Percentiles rank a stretch among this genome's conserved stretches.
Evolutionary conservation across 2,329 filamentous ascomycete species (phyloP).

Genomic region (Penicillium digitatum): DNA sequence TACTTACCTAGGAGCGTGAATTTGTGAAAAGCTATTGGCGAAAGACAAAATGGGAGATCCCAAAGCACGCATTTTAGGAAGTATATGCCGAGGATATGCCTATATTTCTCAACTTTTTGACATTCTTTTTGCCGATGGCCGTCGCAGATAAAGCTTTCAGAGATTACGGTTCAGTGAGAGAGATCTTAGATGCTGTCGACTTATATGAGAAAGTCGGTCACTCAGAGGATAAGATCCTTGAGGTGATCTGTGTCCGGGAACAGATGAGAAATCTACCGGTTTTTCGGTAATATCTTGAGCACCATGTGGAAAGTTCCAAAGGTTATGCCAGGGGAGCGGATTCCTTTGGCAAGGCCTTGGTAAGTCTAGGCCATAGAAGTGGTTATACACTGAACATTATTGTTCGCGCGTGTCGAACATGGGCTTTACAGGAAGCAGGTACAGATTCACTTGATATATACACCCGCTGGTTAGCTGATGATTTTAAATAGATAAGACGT

Average conservation of each 20-base stretch:
- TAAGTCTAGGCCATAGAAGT: conserved; percentile 9
- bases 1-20: conserved; percentile 15
- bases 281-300: conserved; percentile 11
- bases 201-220: not conserved
- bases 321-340: conserved; percentile 6
- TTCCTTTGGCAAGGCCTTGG: conserved; percentile 14
- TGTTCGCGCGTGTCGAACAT: conserved; percentile 10
- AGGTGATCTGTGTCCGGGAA: conserved; percentile 9
- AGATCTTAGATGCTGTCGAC: conserved; percentile 12
- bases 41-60: conserved; percentile 13
- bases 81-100: conserved; percentile 12
- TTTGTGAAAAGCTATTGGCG: conserved; percentile 16
- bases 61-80: conserved; percentile 16
- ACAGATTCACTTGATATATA: not conserved
- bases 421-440: conserved; percentile 14
- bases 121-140: conserved; percentile 18
- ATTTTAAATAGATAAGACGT: conserved; percentile 10
- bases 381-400: conserved; percentile 15
- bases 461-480: not conserved
- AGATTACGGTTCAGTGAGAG: conserved; percentile 9
- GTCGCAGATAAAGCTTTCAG: conserved; percentile 12
- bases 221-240: conserved; percentile 7
- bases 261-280: conserved; percentile 10
- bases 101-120: conserved; percentile 16
- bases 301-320: conserved; percentile 6